Conservation (phyloP, 192 early-diverging fungal genomes). For the Podila minutissima region DNA sequence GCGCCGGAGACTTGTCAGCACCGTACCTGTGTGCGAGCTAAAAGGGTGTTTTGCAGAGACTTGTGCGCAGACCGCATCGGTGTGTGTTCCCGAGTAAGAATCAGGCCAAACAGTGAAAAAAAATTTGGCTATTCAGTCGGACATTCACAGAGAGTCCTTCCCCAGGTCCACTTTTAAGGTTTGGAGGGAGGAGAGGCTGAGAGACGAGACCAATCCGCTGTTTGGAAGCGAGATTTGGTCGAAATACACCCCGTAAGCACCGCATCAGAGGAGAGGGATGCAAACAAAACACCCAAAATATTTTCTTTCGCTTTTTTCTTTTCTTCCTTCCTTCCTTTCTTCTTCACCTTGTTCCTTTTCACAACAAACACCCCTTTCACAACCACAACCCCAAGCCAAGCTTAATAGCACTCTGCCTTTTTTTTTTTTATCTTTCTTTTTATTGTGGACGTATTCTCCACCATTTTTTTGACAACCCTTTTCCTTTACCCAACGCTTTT, state of each 20-base stretch:
- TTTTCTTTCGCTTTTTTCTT: slow-evolving; percentile 7
- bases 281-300: not conserved
- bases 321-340: not conserved
- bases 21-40: no score
- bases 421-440: slow-evolving; percentile 14
- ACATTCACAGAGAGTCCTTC: no score
- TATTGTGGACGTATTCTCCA: slow-evolving; percentile 49
- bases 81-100: no score
- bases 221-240: slow-evolving; percentile 6
- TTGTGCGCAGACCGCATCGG: no score
- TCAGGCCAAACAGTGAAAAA: no score
- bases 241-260: slow-evolving; percentile 1
- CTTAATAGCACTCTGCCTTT: slow-evolving; percentile 4
- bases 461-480: not conserved
- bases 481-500: not conserved
- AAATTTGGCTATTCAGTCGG: no score
- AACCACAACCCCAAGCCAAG: not conserved
- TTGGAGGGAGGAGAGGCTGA: no score
- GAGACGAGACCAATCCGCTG: not conserved
- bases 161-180: no score
- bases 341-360: slow-evolving; percentile 1
- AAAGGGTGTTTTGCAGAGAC: no score
- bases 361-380: not conserved
- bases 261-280: no score
- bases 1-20: no score